These are phyloP conservation scores for Metschnikowia sp. DNA, from an alignment of 805 yeast species.

Conservation along the genomic window DNA sequence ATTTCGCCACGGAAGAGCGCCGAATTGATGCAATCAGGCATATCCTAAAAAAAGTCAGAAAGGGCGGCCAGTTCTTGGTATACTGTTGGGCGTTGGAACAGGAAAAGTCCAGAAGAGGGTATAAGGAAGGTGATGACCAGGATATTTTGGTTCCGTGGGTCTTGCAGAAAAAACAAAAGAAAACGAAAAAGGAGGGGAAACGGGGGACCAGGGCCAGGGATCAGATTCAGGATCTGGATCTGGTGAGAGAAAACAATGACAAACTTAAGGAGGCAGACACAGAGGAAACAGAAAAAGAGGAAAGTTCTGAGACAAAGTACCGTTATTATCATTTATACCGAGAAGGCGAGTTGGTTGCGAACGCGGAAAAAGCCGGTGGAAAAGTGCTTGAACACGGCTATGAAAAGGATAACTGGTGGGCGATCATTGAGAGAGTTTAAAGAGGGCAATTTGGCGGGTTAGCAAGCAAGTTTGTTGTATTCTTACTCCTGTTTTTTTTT, in stretches of 20 bases:
- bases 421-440: constrained; percentile 20
- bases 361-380: constrained; percentile 72
- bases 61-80: constrained; percentile 68
- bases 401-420: constrained; percentile 95
- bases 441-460: not conserved
- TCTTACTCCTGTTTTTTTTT: not conserved
- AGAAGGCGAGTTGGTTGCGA: constrained; percentile 76
- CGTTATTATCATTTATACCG: constrained; percentile 86
- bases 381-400: constrained; percentile 68
- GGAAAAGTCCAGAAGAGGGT: constrained; percentile 81
- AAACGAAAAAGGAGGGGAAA: constrained; percentile 31
- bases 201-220: constrained; percentile 43
- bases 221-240: not conserved
- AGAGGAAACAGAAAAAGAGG: constrained; percentile 4
- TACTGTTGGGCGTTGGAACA: constrained; percentile 99
- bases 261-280: constrained; percentile 9
- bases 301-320: constrained; percentile 55
- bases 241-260: constrained; percentile 1
- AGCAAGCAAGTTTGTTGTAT: not conserved
- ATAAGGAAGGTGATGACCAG: constrained; percentile 86
- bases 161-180: constrained; percentile 47
- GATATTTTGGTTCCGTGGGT: constrained; percentile 98
- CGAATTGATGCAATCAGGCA: constrained; percentile 71
- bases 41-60: constrained; percentile 55
- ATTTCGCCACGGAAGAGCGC: constrained; percentile 81